Evolutionary conservation across 129 eudicot genomes (phyloP).

Genomic region (Ambrosia trifida): DNA sequence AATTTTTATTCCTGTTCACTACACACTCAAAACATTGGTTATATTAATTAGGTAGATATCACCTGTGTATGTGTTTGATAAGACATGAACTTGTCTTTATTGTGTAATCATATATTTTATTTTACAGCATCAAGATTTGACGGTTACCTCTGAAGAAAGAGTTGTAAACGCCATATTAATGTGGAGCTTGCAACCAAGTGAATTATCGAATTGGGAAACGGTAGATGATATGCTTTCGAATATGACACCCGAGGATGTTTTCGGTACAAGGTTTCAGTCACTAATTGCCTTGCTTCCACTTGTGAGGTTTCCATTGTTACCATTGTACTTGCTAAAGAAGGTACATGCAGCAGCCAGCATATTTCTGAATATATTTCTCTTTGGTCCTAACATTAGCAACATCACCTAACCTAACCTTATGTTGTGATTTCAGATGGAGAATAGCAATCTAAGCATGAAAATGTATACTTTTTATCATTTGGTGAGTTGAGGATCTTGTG

Average conservation of each 20-base stretch:
- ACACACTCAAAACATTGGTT: neutral
- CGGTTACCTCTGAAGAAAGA: slow-evolving; percentile 93
- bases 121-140: slow-evolving; percentile 94
- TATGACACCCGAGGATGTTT: slow-evolving; percentile 55
- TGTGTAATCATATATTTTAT: slow-evolving; percentile 34
- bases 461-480: slow-evolving; percentile 47
- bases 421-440: slow-evolving; percentile 63
- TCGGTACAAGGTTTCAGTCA: slow-evolving; percentile 57
- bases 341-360: slow-evolving; percentile 38
- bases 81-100: slow-evolving; percentile 46
- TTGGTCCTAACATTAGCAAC: slow-evolving; percentile 9
- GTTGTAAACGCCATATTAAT: slow-evolving; percentile 77
- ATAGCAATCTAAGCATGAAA: slow-evolving; percentile 53
- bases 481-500: slow-evolving; percentile 47
- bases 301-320: slow-evolving; percentile 86
- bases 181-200: slow-evolving; percentile 76
- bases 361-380: neutral
- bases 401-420: neutral
- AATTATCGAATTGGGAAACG: slow-evolving; percentile 65
- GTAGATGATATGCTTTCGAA: slow-evolving; percentile 52
- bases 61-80: slow-evolving; percentile 12
- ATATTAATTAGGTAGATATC: too few relatives aligned
- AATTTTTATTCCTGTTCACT: neutral
- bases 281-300: slow-evolving; percentile 51
- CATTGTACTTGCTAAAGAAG: slow-evolving; percentile 64